Base-by-base conservation (phyloP, 371 early-diverging fungal genomes). In the Mortierella sp. region DNA sequence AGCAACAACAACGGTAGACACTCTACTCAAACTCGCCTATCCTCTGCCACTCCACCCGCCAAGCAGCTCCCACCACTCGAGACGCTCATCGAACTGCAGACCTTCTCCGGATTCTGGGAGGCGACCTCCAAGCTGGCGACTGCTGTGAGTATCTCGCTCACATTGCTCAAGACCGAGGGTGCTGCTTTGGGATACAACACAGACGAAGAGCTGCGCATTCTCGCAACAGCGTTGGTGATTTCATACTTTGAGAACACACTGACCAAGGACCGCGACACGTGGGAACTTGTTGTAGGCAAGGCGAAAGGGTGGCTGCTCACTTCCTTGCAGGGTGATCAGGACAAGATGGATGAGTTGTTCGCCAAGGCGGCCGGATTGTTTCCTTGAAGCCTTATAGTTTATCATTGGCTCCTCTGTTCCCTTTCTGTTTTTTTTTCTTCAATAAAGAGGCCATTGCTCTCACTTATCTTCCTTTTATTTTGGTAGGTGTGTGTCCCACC, bases 31-130 rank as follows among this genome's bases (percentile, higher is more conserved):
- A 16, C 58, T 55, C 44, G 1, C 58, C 7, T 44, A 57, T 21
- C 58, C n/a, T 24, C 38, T 54, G 57, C 57, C 57, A 34, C 57
- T 54, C 42, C 57, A 21, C 42, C 74, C 31, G 74, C 21, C 34
- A 74, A 55, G 57, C 24, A 54, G 38, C 74, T 70, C 47, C 71
- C 71, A 47, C 71, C 74, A 57, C 54, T 74, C 44, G 74, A 74
- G 54, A 21, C 24, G 44, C 74, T 74, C 38, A 74, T 74, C 58
- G 74, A 74, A 42, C 42, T 74, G 42, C 74, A 74, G 74, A 74
- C 74, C 74, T 74, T 74, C 57, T 54, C 74, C 11, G 74, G 74
- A 42, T 74, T 57, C 74, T 74, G 74, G 74, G 54, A 55, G 74
- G 74, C 58, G 42, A 74, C 57, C 74, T n/a, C 57, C 38, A 45